phyloP scores from a whole-genome alignment of 2,329 filamentous ascomycete genomes.

The Exophiala oligosperma region DNA sequence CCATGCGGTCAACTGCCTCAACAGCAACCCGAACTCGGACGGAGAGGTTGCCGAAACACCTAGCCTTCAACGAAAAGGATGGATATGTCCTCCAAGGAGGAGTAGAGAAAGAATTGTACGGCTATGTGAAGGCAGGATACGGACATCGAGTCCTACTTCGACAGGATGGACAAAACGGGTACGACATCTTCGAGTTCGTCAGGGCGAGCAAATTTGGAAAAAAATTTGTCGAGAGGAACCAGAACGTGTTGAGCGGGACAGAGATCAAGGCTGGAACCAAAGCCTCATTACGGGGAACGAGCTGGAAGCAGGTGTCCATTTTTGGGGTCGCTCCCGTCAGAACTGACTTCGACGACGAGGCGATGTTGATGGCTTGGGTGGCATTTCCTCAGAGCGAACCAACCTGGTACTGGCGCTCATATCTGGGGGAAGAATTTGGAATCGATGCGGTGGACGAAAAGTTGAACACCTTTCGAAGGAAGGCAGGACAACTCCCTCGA shows the following conservation, averaged over 20 bases:
- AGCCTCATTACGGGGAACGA: conserved; percentile 5
- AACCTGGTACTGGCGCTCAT: conserved; percentile 7
- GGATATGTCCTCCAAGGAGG: conserved; percentile 8
- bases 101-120: conserved; percentile 9
- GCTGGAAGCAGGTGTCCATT: conserved; percentile 1
- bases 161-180: conserved; percentile 6
- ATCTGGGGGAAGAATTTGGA: conserved; percentile 7
- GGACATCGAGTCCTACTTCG: conserved; percentile 9
- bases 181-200: conserved; percentile 8
- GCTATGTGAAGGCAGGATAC: conserved; percentile 3
- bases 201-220: conserved; percentile 8
- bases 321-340: conserved; percentile 9
- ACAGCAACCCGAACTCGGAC: background rate
- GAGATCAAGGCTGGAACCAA: conserved; percentile 5
- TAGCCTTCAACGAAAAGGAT: conserved; percentile 9
- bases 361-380: conserved; percentile 8
- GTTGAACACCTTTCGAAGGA: conserved; percentile 1
- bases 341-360: conserved; percentile 9
- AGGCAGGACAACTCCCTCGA: conserved; percentile 4
- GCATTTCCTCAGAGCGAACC: background rate
- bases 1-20: background rate
- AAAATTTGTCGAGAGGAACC: conserved; percentile 8
- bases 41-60: conserved; percentile 3
- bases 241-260: conserved; percentile 4
- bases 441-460: conserved; percentile 5